Conservation (phyloP, 2,329 filamentous ascomycete species). For the Cordyceps cateniannulata region DNA sequence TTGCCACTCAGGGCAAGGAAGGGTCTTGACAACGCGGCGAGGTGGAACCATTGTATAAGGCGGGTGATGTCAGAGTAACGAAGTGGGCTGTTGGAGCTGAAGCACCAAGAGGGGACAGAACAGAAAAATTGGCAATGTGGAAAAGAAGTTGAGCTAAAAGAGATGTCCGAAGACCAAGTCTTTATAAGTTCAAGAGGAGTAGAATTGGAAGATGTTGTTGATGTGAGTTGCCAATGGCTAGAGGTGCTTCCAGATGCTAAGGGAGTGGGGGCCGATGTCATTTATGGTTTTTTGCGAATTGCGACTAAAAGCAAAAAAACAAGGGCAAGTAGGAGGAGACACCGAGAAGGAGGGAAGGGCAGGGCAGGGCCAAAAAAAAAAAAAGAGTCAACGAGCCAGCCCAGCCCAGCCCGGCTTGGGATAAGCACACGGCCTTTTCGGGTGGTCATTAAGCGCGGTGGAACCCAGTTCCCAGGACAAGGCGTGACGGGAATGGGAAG, state of each 20-base stretch:
- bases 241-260: constrained; percentile 2
- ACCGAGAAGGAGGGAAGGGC: no score
- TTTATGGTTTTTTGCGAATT: constrained; percentile 29
- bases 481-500: constrained; percentile 15
- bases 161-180: not conserved
- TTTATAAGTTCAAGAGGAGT: not conserved
- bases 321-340: not conserved
- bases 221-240: not conserved
- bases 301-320: constrained; percentile 9
- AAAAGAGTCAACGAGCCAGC: constrained; percentile 15
- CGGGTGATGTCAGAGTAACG: not conserved
- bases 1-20: not conserved
- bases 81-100: not conserved
- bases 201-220: not conserved
- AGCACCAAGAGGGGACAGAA: not conserved
- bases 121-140: not conserved
- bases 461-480: constrained; percentile 9
- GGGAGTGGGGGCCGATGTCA: constrained; percentile 24
- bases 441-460: constrained; percentile 10
- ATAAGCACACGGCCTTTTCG: constrained; percentile 9
- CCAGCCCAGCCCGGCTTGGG: not conserved
- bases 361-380: constrained; percentile 11
- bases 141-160: not conserved
- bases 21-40: not conserved
- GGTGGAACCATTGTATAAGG: constrained; percentile 9